Base-by-base conservation (phyloP, 148 eudicot genomes). In the Persicaria maculosa region DNA sequence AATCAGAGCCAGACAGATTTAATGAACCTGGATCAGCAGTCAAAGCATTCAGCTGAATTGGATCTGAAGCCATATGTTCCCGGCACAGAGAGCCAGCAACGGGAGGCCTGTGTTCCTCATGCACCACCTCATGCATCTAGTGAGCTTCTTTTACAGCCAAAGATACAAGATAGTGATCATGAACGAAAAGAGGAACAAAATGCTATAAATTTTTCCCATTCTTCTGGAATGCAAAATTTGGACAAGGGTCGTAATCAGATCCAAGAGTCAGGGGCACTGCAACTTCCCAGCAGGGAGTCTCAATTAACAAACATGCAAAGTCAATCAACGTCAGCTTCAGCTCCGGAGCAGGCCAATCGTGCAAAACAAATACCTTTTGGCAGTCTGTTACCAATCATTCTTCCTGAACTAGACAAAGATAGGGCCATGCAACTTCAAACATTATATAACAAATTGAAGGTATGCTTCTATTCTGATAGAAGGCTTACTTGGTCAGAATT, bases 321-420 rank as follows among this genome's bases (percentile, higher is more conserved):
- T 76, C 92, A 83, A 76, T 86, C 80, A 78, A 76, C 81, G 20
- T 65, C 84, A 58, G 77, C 81, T 31, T 65, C 84, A 58, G 77
- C 77, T 40, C 68, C 82, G 47, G 86, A 84, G 77, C 94, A 83
- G 80, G 77, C 72, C 52, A 81, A 74, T 75, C 84, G 83, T 76
- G 83, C 82, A 40, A 92, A 84, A 71, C 96, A 88, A 81, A 96
- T 95, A 71, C 92, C 99, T 6, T 92, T 95, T 82, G 99, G 90
- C 74, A 76, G 86, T 81, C 81, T 95, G 81, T 89, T 95, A 69
- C 99, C 99, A 44, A 83, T 88, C 78, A 90, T 95, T 75, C 82
- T 81, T 73, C 94, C 97, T 22, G 94, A 88, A 78, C 90, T 95
- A 80, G 97, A 95, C 72, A 92, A 92, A 77, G 99, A 95, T 65